Conservation (phyloP, 2,329 filamentous ascomycete genomes). For the Sclerotinia nivalis region DNA sequence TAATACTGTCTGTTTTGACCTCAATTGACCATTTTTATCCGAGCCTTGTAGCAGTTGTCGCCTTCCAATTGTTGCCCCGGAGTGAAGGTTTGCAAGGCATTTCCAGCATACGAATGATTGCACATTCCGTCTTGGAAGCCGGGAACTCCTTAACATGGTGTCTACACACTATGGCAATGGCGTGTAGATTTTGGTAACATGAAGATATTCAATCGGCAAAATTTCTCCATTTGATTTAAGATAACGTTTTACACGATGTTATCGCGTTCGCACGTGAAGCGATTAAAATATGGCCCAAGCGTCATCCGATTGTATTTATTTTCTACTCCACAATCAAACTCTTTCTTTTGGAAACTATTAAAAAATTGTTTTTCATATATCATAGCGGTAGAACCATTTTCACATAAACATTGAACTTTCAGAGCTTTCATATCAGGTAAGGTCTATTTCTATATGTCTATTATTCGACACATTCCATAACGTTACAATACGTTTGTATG, state of each 20-base stretch:
- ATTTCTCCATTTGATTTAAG: conserved; percentile 2
- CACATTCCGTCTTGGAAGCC: conserved; percentile 22
- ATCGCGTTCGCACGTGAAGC: conserved; percentile 12
- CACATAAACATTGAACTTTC: neutral
- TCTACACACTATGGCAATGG: neutral
- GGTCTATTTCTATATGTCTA: conserved; percentile 19
- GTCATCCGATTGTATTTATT: neutral
- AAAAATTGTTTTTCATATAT: too few relatives aligned
- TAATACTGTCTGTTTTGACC: neutral
- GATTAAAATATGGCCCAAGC: neutral
- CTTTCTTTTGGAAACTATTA: too few relatives aligned
- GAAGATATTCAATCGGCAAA: neutral
- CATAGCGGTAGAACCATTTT: neutral
- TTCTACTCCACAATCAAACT: neutral
- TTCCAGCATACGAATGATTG: conserved; percentile 35
- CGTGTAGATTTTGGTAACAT: neutral
- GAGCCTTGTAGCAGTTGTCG: neutral
- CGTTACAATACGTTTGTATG: conserved; percentile 29
- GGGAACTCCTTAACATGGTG: conserved; percentile 34
- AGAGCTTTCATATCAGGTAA: conserved; percentile 24
- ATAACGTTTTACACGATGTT: conserved; percentile 5
- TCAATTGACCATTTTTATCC: neutral
- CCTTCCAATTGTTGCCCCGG: neutral
- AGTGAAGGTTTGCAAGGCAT: conserved; percentile 32
- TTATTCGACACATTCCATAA: neutral